These are phyloP conservation scores for Symbiodinium natans DNA, from an alignment of 73 alveolate genomes.

Conservation along the genomic window DNA sequence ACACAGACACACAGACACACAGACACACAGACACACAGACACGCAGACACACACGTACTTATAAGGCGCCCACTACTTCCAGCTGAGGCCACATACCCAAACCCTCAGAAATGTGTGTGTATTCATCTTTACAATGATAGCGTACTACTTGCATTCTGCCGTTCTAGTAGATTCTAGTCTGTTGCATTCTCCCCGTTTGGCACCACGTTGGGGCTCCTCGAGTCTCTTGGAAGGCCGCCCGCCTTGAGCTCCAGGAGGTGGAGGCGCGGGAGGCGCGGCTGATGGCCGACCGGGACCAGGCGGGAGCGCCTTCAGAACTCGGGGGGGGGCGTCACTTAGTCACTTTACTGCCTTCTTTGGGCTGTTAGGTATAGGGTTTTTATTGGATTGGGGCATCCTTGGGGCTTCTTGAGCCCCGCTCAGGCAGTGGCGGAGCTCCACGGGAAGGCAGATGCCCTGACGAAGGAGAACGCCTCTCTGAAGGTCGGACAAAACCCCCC, in stretches of 20 bases:
- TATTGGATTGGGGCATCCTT: not conserved
- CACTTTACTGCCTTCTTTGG: too few relatives aligned
- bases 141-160: too few relatives aligned
- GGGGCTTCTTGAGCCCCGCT: not conserved
- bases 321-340: not conserved
- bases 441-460: not conserved
- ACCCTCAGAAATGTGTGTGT: too few relatives aligned
- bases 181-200: too few relatives aligned
- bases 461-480: not conserved
- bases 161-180: too few relatives aligned
- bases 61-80: not conserved
- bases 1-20: not conserved
- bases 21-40: not conserved
- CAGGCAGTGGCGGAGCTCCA: not conserved
- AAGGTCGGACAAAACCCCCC: not conserved
- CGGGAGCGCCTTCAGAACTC: not conserved
- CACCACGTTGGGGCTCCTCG: too few relatives aligned
- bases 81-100: not conserved
- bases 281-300: not conserved
- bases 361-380: not conserved
- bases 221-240: not conserved
- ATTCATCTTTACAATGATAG: too few relatives aligned
- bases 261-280: not conserved
- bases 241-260: too few relatives aligned
- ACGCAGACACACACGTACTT: not conserved